phyloP scores from a whole-genome alignment of 352 stramenopile genomes.

The Globisporangium lucens region DNA sequence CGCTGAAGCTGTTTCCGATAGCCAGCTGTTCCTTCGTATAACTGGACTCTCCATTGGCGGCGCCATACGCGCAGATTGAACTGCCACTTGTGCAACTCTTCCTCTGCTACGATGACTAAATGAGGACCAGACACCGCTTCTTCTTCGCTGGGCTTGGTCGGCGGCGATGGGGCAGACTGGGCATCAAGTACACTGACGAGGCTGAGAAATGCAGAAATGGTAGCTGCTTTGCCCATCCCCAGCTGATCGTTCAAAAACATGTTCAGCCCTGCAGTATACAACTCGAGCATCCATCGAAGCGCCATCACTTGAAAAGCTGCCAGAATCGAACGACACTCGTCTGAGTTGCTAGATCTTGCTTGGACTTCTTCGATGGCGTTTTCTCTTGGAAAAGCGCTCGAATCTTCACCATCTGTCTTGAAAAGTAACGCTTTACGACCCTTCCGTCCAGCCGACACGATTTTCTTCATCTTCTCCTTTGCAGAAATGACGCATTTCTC shows the following conservation, averaged over 20 bases:
- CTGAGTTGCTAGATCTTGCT: constrained; percentile 2
- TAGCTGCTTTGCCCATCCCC: constrained; percentile 82
- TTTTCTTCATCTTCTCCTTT: constrained; percentile 33
- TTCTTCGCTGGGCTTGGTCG: neutral
- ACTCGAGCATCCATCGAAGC: constrained; percentile 77
- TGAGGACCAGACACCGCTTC: constrained; percentile 39
- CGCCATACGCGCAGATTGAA: constrained; percentile 66
- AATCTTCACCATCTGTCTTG: neutral
- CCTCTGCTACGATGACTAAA: constrained; percentile 70
- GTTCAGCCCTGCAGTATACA: constrained; percentile 63
- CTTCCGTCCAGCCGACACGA: constrained; percentile 42
- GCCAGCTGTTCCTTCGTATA: constrained; percentile 41
- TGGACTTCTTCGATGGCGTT: constrained; percentile 19
- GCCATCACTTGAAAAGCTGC: constrained; percentile 74
- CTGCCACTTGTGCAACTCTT: constrained; percentile 81
- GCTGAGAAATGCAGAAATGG: constrained; percentile 71
- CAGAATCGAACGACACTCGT: constrained; percentile 42
- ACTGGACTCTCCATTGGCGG: constrained; percentile 45
- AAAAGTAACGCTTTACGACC: constrained; percentile 41
- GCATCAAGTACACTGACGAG: constrained; percentile 40
- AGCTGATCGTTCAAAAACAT: constrained; percentile 84
- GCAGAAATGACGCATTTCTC: constrained; percentile 10
- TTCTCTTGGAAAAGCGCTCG: constrained; percentile 1
- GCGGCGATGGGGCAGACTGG: neutral
- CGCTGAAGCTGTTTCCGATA: constrained; percentile 45